A percentile compares a stretch with the other conserved stretches of the same genome.
phyloP scores from a whole-genome alignment of 2,329 filamentous ascomycete genomes.

The Sarocladium brachiariae region DNA sequence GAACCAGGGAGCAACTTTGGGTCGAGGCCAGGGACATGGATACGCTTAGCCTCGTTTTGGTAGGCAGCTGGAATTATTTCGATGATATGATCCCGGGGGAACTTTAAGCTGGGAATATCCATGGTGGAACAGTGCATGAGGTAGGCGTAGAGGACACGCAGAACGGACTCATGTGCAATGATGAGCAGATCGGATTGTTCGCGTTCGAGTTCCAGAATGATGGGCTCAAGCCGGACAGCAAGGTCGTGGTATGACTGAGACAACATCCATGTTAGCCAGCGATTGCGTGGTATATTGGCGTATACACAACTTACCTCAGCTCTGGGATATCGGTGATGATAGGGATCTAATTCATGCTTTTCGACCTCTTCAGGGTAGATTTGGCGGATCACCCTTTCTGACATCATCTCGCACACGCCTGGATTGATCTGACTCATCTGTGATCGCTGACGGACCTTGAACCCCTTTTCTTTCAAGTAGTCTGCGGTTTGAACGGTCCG shows the following conservation, averaged over 20 bases:
- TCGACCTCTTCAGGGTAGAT: conserved; percentile 85
- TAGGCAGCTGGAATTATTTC: conserved; percentile 98
- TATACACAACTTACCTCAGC: conserved; percentile 60
- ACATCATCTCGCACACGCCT: conserved; percentile 90
- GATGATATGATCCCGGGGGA: conserved; percentile 94
- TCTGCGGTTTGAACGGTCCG: conserved; percentile 87
- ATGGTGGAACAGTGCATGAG: conserved; percentile 96
- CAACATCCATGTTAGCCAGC: too few relatives aligned
- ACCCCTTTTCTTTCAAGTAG: conserved; percentile 70
- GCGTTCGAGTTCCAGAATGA: conserved; percentile 93
- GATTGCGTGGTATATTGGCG: conserved; percentile 3
- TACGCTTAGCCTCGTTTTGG: conserved; percentile 89
- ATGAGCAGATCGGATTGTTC: conserved; percentile 98
- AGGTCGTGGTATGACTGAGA: conserved; percentile 93
- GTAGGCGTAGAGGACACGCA: conserved; percentile 94
- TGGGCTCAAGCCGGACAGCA: conserved; percentile 93
- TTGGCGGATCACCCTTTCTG: conserved; percentile 70
- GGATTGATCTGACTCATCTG: conserved; percentile 98
- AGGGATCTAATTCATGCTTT: conserved; percentile 91
- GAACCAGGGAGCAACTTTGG: conserved; percentile 66
- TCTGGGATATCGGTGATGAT: conserved; percentile 91
- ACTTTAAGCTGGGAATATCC: conserved; percentile 87
- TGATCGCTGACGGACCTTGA: conserved; percentile 81
- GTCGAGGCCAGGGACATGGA: conserved; percentile 68
- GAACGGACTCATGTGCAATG: conserved; percentile 95